phyloP scores from a whole-genome alignment of 352 stramenopile genomes.

The Bremia lactucae region DNA sequence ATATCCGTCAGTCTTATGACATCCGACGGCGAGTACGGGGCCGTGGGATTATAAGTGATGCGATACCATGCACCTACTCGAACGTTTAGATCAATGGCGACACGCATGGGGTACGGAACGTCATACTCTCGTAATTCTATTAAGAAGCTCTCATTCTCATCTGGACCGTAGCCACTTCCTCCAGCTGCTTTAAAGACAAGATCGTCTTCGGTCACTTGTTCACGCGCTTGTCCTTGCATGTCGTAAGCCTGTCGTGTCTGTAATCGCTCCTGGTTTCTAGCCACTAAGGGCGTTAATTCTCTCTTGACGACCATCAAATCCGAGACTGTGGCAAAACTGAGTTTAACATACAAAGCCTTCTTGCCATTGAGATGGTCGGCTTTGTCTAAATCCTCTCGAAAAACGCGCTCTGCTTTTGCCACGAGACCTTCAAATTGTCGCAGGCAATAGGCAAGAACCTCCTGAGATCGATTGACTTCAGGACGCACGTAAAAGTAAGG shows the following conservation, averaged over 20 bases:
- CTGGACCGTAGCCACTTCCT: slow-evolving; percentile 14
- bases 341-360: slow-evolving; percentile 81
- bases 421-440: slow-evolving; percentile 83
- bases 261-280: slow-evolving; percentile 54
- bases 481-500: slow-evolving; percentile 95
- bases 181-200: slow-evolving; percentile 20
- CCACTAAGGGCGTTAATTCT: slow-evolving; percentile 44
- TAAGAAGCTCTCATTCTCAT: slow-evolving; percentile 65
- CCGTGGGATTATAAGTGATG: slow-evolving; percentile 70
- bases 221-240: slow-evolving; percentile 31
- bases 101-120: slow-evolving; percentile 94
- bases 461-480: slow-evolving; percentile 44
- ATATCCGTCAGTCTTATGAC: slow-evolving; percentile 71
- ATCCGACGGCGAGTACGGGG: slow-evolving; percentile 41
- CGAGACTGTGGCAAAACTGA: slow-evolving; percentile 80
- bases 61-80: slow-evolving; percentile 96
- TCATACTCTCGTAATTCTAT: slow-evolving; percentile 97
- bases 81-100: slow-evolving; percentile 94
- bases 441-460: slow-evolving; percentile 73
- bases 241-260: slow-evolving; percentile 60
- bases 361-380: slow-evolving; percentile 84
- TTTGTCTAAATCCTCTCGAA: slow-evolving; percentile 87
- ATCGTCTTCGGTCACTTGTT: slow-evolving; percentile 36
- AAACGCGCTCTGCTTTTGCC: slow-evolving; percentile 54
- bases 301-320: slow-evolving; percentile 65